phyloP scores from a whole-genome alignment of 1,284 basidiomycete species.

The Heterobasidion parviporum region DNA sequence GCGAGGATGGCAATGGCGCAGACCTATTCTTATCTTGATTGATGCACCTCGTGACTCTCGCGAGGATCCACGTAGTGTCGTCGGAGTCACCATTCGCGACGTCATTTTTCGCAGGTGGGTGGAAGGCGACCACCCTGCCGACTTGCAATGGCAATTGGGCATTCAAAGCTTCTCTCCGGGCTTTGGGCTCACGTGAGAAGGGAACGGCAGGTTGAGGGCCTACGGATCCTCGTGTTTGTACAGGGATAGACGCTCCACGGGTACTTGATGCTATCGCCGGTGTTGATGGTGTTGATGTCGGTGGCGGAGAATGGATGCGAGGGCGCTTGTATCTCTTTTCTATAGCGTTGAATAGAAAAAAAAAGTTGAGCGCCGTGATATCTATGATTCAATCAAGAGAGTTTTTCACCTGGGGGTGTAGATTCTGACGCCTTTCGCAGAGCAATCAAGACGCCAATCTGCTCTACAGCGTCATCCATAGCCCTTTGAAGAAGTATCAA shows the following conservation, averaged over 20 bases:
- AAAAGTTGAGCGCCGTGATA: background rate
- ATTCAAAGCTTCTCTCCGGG: slow-evolving; percentile 48
- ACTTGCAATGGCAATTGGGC: slow-evolving; percentile 61
- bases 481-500: slow-evolving; percentile 34
- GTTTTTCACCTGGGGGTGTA: slow-evolving; percentile 34
- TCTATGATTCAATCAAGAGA: background rate
- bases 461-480: slow-evolving; percentile 64
- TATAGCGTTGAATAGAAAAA: slow-evolving; percentile 13
- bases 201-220: slow-evolving; percentile 44
- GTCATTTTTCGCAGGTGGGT: slow-evolving; percentile 49
- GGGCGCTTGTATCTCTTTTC: slow-evolving; percentile 74
- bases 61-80: slow-evolving; percentile 75
- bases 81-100: slow-evolving; percentile 32
- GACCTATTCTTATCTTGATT: slow-evolving; percentile 63
- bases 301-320: slow-evolving; percentile 56
- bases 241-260: slow-evolving; percentile 42
- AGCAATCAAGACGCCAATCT: slow-evolving; percentile 57
- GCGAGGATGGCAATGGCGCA: slow-evolving; percentile 12
- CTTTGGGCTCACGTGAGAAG: slow-evolving; percentile 59
- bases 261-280: slow-evolving; percentile 28
- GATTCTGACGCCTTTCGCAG: slow-evolving; percentile 62
- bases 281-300: slow-evolving; percentile 27
- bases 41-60: slow-evolving; percentile 61
- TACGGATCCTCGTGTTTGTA: slow-evolving; percentile 45
- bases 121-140: slow-evolving; percentile 72